These are phyloP conservation scores for Eucalyptus tenuipes DNA, from an alignment of 345 rosid genomes.

Conservation along the genomic window DNA sequence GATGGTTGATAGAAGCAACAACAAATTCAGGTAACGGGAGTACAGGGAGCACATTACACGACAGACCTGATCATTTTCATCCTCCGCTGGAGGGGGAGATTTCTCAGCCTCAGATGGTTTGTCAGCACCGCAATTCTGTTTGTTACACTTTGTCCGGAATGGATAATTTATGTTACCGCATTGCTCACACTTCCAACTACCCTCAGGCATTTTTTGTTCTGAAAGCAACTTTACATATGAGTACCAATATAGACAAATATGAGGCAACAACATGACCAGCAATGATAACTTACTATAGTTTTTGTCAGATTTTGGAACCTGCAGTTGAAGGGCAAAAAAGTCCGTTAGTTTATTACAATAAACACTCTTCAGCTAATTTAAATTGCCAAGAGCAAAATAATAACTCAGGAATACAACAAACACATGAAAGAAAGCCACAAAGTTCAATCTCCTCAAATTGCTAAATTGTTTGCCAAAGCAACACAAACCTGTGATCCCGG, in stretches of 20 bases:
- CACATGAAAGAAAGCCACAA: not conserved
- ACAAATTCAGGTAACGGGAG: not conserved
- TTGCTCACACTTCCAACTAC: slow-evolving; percentile 99
- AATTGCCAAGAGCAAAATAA: not conserved
- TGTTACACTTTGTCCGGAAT: slow-evolving; percentile 93
- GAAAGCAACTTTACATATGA: slow-evolving; percentile 3
- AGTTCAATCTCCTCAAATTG: not conserved
- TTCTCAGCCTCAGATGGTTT: slow-evolving; percentile 56
- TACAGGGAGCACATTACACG: slow-evolving; percentile 17
- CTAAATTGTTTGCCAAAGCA: slow-evolving; percentile 1
- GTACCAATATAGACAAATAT: not conserved
- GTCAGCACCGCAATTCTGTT: slow-evolving; percentile 97
- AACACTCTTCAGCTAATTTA: not conserved
- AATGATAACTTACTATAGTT: slow-evolving; percentile 36
- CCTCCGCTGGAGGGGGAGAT: slow-evolving; percentile 52
- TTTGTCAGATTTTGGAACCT: not conserved
- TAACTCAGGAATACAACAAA: not conserved
- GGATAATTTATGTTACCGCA: slow-evolving; percentile 96
- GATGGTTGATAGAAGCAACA: not conserved
- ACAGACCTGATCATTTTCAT: slow-evolving; percentile 92
- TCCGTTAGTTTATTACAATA: not conserved
- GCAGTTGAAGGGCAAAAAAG: not conserved
- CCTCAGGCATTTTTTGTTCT: slow-evolving; percentile 96
- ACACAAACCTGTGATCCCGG: slow-evolving; percentile 81
- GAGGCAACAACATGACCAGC: not conserved